Evolutionary conservation across 768 basidiomycete genomes (phyloP), one percentile per base, ranked within the genome.

Genomic region (Mycena venus): DNA sequence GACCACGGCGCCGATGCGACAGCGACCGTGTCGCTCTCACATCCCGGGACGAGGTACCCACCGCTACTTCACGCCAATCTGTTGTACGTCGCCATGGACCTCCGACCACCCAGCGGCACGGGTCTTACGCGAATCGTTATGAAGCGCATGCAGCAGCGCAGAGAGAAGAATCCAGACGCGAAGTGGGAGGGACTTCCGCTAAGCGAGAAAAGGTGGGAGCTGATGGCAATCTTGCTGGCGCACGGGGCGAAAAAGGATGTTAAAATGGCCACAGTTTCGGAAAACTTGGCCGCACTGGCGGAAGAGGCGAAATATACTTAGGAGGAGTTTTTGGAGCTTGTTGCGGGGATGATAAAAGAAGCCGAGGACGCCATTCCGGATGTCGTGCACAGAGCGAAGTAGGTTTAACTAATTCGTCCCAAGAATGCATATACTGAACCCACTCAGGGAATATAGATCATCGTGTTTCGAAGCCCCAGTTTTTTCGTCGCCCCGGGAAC

Each of bases 201-300:
- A 4, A 31, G 19, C 21, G 65, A 67, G 17, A 23, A 40, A 0
- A 5, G 12, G 31, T 60, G 44, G 65, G 25, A n/a, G 56, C 27
- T 66, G 0, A 59, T 67, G 64, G 65, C 64, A 34, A 21, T 73
- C 11, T 27, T 73, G 4, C 12, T 67, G 55, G 56, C 44, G 58
- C 42, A 65, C 23, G 64, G 71, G 11, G 71, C 71, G n/a, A 49
- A 58, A 14, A 59, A 42, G 34, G 71, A 60, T 1, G 14, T 12
- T 0, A 32, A 40, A 3, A 10, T 73, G 64, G 23, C 6, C 34
- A 79, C 75, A 14, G 79, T 77, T 75, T 83, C 80, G 60, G 83
- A 80, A 32, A 79, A 82, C 76, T 78, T 82, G 63, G 83, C 78
- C 12, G 82, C 82, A 61, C 76, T 82, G 40, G 81, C 77, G 27